phyloP scores from a whole-genome alignment of 78 protist genomes.

The Guillardia theta region DNA sequence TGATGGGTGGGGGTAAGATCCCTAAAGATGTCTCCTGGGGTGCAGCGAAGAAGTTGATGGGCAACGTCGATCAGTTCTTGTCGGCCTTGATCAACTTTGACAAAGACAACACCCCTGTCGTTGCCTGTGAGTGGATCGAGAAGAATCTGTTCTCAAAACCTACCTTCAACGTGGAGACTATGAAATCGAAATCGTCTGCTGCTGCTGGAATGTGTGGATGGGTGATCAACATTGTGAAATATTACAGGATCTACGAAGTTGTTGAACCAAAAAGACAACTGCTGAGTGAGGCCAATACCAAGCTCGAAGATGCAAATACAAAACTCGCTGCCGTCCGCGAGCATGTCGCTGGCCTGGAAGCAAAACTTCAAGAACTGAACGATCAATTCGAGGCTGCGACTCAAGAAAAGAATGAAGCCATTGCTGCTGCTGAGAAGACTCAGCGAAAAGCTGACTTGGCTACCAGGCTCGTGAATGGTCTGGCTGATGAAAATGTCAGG shows the following conservation, averaged over 20 bases:
- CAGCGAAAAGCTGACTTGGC: slow-evolving; percentile 63
- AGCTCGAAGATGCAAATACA: slow-evolving; percentile 48
- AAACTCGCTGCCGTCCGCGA: slow-evolving; percentile 43
- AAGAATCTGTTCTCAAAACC: slow-evolving; percentile 16
- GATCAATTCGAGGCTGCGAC: slow-evolving; percentile 59
- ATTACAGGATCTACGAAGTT: slow-evolving; percentile 59
- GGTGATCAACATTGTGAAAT: slow-evolving; percentile 61
- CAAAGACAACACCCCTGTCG: slow-evolving; percentile 52
- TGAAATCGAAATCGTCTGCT: slow-evolving; percentile 61
- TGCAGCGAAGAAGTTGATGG: slow-evolving; percentile 74
- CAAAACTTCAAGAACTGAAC: slow-evolving; percentile 23
- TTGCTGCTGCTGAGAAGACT: slow-evolving; percentile 59
- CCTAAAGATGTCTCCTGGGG: slow-evolving; percentile 57
- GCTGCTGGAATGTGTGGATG: slow-evolving; percentile 77
- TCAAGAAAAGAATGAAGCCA: slow-evolving; percentile 50
- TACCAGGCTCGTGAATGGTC: slow-evolving; percentile 74
- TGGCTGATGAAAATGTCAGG: slow-evolving; percentile 74
- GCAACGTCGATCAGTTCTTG: slow-evolving; percentile 43
- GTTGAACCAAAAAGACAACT: slow-evolving; percentile 73
- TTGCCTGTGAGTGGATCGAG: not conserved
- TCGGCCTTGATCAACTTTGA: not conserved
- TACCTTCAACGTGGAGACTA: slow-evolving; percentile 45
- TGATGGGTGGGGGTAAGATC: slow-evolving; percentile 32
- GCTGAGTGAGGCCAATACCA: slow-evolving; percentile 63
- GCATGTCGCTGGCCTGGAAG: slow-evolving; percentile 45